Base-by-base conservation (phyloP, 2,329 filamentous ascomycete species). In the Fusarium denticulatum region DNA sequence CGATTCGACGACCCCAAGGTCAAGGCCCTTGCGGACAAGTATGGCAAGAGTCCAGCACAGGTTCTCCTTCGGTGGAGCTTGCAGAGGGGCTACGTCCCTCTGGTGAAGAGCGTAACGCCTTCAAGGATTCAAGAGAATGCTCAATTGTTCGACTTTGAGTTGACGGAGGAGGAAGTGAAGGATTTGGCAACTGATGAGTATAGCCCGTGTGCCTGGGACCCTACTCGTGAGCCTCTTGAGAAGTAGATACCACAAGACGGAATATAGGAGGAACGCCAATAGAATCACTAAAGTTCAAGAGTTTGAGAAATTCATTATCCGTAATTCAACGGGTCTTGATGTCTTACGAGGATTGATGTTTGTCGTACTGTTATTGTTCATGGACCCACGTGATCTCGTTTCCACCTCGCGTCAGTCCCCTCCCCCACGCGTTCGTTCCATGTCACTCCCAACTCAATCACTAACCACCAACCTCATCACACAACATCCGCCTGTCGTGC, bases 11-110 rank as follows among this genome's bases (percentile, higher is more conserved):
- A 97, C 72, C 84, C 88, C 71, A 89, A 88, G 18, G 84, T 96
- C 37, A 86, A 88, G 67, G 85, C 85, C 20, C 82, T 97, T 64
- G 89, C 91, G 2, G 85, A 91, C 76, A 95, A 94, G 83, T 89
- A 96, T 80, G 86, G 86, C 72, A 95, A 92, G 83, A 89, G 89
- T 13, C 89, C 92, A 67, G 92, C 93, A 15, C 95, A 97, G 85
- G 84, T 97, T 15, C 82, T 97, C 77, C 83, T 97, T 56, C 88
- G 94, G 71, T 97, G 94, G 88, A 93, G 92, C 75, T 81, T 97
- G 82, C 93, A 97, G 82, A 95, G 94, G 83, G 92, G 89, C 8
- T 91, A 89, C 80, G 86, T 93, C 39, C 92, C 92, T 50, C 83
- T 95, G 69, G 92, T 93, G 28, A 95, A 95, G 87, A 94, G 91